Percentiles rank a stretch among this genome's conserved stretches.
Conservation (phyloP, 2,329 filamentous ascomycete species). For the Curvularia verruculosa region DNA sequence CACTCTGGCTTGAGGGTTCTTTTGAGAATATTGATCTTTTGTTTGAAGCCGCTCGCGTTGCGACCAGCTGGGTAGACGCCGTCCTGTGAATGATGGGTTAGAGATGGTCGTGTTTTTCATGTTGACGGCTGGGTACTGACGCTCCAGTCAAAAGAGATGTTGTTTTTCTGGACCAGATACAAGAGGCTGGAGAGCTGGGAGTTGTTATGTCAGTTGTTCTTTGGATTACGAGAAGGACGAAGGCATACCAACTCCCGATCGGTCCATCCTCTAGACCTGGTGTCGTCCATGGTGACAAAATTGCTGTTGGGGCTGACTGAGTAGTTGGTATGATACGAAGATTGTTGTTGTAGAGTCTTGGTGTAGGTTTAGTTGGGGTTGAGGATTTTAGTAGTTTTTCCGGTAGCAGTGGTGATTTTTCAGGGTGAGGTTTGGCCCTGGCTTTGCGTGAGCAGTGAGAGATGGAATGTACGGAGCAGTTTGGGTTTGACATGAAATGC, state of each 20-base stretch:
- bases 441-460: background rate
- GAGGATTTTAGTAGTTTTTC: too few species aligned
- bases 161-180: constrained; percentile 9
- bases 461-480: background rate
- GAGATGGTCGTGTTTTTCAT: background rate
- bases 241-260: background rate
- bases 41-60: constrained; percentile 25
- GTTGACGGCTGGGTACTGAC: constrained; percentile 6
- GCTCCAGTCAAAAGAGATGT: constrained; percentile 21
- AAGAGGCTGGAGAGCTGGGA: constrained; percentile 23
- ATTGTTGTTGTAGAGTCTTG: background rate
- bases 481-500: background rate
- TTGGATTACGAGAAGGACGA: background rate
- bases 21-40: constrained; percentile 29
- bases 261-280: background rate
- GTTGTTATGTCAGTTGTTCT: constrained; percentile 11
- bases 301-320: background rate
- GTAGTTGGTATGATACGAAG: background rate
- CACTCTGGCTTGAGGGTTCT: constrained; percentile 21
- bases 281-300: background rate
- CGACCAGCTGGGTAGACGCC: constrained; percentile 27
- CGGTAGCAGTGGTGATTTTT: background rate
- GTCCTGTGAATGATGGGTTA: constrained; percentile 16
- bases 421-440: background rate
- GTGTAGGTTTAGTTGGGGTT: background rate